Base-by-base conservation (phyloP, 2,329 filamentous ascomycete species). In the Graphium sp. region DNA sequence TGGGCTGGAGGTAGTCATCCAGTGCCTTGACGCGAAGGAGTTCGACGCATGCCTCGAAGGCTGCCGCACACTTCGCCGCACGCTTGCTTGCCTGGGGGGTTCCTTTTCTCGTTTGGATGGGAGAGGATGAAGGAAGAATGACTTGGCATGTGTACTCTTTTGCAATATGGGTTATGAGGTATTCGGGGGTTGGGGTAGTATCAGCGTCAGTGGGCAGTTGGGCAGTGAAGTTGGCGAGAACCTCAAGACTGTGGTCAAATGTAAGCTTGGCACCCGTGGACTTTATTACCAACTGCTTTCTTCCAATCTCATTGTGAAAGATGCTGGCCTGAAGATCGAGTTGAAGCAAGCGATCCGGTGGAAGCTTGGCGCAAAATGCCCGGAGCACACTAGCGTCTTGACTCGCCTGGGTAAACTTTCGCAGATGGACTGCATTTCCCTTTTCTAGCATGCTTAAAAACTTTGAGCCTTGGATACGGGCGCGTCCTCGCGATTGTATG, bases 401-500 rank as follows among this genome's bases (percentile, higher is more conserved):
- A 12, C 63, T 60, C 20, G 74, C 70, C 37, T 80, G 66, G 7
- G 58, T 48, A 2, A 81, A 45, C n/a, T 58, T 55, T 21, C 60
- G 50, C 2, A 47, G 39, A 28, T 92, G 78, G 1, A 56, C 53
- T 9, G 47, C 37, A 40, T 93, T 93, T 6, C 63, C 66, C 2
- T 50, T 44, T 44, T 95, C 85, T 3, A 82, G 47, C 79, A 98
- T 85, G 41, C 80, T 81, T 19, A 85, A 66, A 47, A 87, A 94
- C 36, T 67, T 73, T 0, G 89, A 95, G 31, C 76, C 65, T 1
- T 55, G 49, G 41, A 83, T 78, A 22, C 89, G 68, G 9, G 89
- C 89, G 30, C 89, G 70, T 1, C 89, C 89, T 36, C 83, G 70
- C 10, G 85, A 94, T 48, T 98, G 89, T 13, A 95, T 74, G 45